Evolutionary conservation across 495 filamentous ascomycete species (phyloP).

Genomic region (Penicillium arizonense): DNA sequence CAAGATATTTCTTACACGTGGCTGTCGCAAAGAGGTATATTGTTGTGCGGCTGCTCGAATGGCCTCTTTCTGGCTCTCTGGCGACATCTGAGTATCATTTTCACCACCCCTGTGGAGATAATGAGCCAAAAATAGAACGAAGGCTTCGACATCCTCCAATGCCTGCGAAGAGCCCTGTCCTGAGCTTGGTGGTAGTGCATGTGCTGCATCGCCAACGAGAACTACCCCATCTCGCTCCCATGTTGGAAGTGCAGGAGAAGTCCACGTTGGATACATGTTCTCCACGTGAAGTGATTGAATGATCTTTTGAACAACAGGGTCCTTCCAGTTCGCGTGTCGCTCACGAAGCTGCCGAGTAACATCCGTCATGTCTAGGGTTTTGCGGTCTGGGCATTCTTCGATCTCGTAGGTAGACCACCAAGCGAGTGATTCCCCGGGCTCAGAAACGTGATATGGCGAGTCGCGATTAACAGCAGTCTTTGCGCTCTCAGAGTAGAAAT

Average conservation of each 20-base stretch:
- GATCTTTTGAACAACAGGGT: slow-evolving; percentile 50
- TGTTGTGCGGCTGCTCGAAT: slow-evolving; percentile 25
- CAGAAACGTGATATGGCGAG: slow-evolving; percentile 28
- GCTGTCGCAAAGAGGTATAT: slow-evolving; percentile 30
- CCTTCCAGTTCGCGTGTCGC: slow-evolving; percentile 47
- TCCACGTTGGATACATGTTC: slow-evolving; percentile 55
- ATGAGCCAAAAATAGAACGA: slow-evolving; percentile 35
- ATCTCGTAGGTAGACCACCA: slow-evolving; percentile 53
- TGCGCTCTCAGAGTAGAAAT: slow-evolving; percentile 36
- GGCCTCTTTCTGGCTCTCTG: slow-evolving; percentile 5
- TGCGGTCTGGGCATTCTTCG: slow-evolving; percentile 32
- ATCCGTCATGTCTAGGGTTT: slow-evolving; percentile 35
- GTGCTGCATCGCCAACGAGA: slow-evolving; percentile 44
- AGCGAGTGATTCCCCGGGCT: slow-evolving; percentile 32
- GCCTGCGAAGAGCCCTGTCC: slow-evolving; percentile 50
- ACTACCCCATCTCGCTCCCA: slow-evolving; percentile 45
- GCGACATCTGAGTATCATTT: not conserved
- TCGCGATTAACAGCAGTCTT: slow-evolving; percentile 15
- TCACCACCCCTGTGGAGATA: slow-evolving; percentile 12
- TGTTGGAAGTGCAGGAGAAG: slow-evolving; percentile 43
- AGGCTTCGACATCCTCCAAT: slow-evolving; percentile 43
- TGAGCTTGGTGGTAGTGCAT: slow-evolving; percentile 46
- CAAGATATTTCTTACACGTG: slow-evolving; percentile 28
- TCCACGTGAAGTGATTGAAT: slow-evolving; percentile 38
- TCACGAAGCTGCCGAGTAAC: slow-evolving; percentile 40